Base-by-base conservation (phyloP, 768 basidiomycete species). In the Rhodotorula graminis region DNA sequence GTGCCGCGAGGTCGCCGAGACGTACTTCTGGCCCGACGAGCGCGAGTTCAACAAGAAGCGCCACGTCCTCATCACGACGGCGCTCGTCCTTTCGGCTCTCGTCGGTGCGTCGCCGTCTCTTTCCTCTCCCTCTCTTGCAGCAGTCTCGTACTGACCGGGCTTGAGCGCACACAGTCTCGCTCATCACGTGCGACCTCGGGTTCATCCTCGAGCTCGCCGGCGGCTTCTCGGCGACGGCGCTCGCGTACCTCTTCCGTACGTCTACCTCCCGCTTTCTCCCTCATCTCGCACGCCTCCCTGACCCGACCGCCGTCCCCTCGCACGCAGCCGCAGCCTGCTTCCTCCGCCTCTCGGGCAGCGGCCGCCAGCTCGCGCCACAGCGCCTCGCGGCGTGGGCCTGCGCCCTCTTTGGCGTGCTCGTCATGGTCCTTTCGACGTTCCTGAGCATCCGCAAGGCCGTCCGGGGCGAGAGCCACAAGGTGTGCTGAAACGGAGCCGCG, bases 181-280 rank as follows among this genome's bases (percentile, higher is more conserved):
- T 97, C 66, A 85, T 93, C 69, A 97, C 95, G 2, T 96, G 93
- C 80, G 95, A 99, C 80, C 86, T 99, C 23, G 96, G 96, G n/a
- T 89, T 97, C 58, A 96, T 95, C 83, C 88, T 99, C 52, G 96
- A 99, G 83, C 90, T 99, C 57, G 94, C 93, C 0, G 96, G 96
- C n/a, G 95, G 95, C 3, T 75, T 77, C 70, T 81, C 81, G 23
- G 82, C 83, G 2, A 82, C 93, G 0, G 88, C 92, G 0, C 85
- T 97, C 18, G 95, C 95, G 8, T 97, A 89, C 82, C 93, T 97
- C 74, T 93, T 93, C 64, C 73, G 78, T 80, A 31, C 61, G 80
- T 73, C 31, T 16, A n/a, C 56, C 1, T 16, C 11, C 42, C 8
- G 18, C 52, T 33, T 46, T 18, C 31, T 33, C 29, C 27, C n/a